Percentiles rank a stretch among this genome's conserved stretches.
Evolutionary conservation across 768 basidiomycete species (phyloP).

Genomic region (Boletus tomentosulus): DNA sequence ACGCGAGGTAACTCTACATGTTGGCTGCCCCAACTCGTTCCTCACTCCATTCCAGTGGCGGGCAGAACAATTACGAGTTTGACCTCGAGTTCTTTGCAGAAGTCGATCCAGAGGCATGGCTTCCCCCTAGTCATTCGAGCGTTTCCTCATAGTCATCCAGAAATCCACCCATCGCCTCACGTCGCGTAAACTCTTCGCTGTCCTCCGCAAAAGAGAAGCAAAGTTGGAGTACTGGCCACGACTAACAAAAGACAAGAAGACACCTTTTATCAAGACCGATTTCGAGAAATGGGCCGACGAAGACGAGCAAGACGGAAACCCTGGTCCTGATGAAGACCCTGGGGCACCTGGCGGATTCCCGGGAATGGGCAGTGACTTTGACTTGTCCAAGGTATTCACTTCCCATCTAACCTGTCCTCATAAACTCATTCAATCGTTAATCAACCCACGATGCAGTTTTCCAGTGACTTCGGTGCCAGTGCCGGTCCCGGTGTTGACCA

Average conservation of each 20-base stretch:
- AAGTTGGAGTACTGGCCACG: slow-evolving; percentile 88
- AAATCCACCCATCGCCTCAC: slow-evolving; percentile 48
- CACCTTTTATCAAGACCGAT: slow-evolving; percentile 87
- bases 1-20: slow-evolving; percentile 46
- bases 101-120: slow-evolving; percentile 65
- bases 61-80: slow-evolving; percentile 69
- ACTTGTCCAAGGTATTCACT: slow-evolving; percentile 54
- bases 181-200: slow-evolving; percentile 61
- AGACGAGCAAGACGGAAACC: slow-evolving; percentile 83
- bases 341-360: slow-evolving; percentile 30
- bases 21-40: not conserved
- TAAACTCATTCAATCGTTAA: slow-evolving; percentile 5
- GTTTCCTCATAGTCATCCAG: slow-evolving; percentile 10
- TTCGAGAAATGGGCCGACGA: slow-evolving; percentile 96
- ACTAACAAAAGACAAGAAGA: slow-evolving; percentile 86
- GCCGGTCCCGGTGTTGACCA: not conserved
- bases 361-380: slow-evolving; percentile 48
- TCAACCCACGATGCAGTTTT: slow-evolving; percentile 30
- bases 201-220: slow-evolving; percentile 77
- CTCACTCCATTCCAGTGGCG: slow-evolving; percentile 27
- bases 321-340: slow-evolving; percentile 36
- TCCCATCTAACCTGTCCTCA: slow-evolving; percentile 2
- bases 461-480: not conserved
- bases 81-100: slow-evolving; percentile 71
- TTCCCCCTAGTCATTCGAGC: not conserved